phyloP scores from a whole-genome alignment of 345 rosid genomes.

The Viola odorata region DNA sequence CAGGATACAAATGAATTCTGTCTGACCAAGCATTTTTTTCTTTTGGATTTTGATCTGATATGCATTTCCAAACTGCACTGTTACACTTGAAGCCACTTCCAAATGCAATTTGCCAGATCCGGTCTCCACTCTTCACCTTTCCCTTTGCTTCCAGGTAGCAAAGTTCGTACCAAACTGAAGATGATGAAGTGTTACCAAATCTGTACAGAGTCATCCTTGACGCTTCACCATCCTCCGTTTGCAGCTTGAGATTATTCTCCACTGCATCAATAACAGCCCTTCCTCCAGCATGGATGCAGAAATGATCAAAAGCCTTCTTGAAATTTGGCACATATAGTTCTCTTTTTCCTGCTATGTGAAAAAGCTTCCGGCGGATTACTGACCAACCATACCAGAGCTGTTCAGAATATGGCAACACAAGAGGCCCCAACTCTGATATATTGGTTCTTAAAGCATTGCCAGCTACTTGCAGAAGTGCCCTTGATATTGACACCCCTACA shows the following conservation, averaged over 20 bases:
- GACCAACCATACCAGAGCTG: slow-evolving; percentile 40
- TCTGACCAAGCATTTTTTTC: slow-evolving; percentile 54
- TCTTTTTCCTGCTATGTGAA: slow-evolving; percentile 12
- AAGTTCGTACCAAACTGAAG: slow-evolving; percentile 69
- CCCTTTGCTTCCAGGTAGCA: slow-evolving; percentile 58
- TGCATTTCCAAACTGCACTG: slow-evolving; percentile 60
- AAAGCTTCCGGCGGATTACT: slow-evolving; percentile 18
- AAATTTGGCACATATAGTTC: slow-evolving; percentile 40
- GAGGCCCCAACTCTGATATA: slow-evolving; percentile 45
- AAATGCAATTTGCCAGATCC: slow-evolving; percentile 55
- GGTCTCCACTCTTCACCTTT: slow-evolving; percentile 45
- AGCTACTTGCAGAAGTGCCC: slow-evolving; percentile 40
- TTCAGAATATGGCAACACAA: slow-evolving; percentile 44
- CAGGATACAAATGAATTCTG: slow-evolving; percentile 45
- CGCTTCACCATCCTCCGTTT: slow-evolving; percentile 54
- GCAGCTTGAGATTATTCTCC: slow-evolving; percentile 48
- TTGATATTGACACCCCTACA: slow-evolving; percentile 49
- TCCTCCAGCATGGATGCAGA: slow-evolving; percentile 63
- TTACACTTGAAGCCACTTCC: slow-evolving; percentile 70
- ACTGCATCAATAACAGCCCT: slow-evolving; percentile 49
- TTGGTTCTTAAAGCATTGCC: slow-evolving; percentile 44
- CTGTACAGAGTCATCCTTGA: slow-evolving; percentile 56
- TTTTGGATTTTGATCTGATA: slow-evolving; percentile 30
- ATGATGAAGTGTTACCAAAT: slow-evolving; percentile 63
- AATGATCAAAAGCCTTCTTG: slow-evolving; percentile 55